These are phyloP conservation scores for Diplocarpon mali DNA, from an alignment of 2,329 filamentous ascomycete species.

Conservation along the genomic window DNA sequence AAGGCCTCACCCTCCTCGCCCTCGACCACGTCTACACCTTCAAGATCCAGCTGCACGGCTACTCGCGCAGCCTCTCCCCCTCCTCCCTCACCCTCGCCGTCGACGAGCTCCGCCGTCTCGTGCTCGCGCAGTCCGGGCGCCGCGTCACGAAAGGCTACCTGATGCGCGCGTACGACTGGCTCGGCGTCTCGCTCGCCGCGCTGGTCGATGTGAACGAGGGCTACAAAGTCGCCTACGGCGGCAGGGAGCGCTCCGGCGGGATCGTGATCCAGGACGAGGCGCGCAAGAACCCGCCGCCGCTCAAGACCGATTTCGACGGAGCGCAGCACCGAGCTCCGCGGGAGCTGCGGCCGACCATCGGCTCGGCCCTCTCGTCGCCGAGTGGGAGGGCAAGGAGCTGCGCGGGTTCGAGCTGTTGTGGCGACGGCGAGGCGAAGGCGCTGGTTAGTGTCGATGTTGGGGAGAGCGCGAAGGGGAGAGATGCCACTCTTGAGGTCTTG, in stretches of 20 bases:
- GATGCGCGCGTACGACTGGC: conserved; percentile 44
- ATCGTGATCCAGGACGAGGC: conserved; percentile 32
- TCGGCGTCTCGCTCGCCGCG: conserved; percentile 39
- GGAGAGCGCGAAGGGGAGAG: conserved; percentile 18
- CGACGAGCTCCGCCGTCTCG: conserved; percentile 49
- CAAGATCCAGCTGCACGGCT: conserved; percentile 47
- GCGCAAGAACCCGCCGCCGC: conserved; percentile 16
- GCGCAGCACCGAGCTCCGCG: conserved; percentile 3
- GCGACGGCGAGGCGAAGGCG: conserved; percentile 1
- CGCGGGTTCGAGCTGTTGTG: neutral
- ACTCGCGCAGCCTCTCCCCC: conserved; percentile 34
- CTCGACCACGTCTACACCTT: conserved; percentile 55
- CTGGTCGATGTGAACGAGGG: conserved; percentile 43
- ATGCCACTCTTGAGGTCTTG: conserved; percentile 8
- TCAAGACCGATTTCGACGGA: conserved; percentile 13
- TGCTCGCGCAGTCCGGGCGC: conserved; percentile 41
- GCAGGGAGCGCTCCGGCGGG: conserved; percentile 33
- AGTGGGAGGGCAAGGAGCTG: neutral
- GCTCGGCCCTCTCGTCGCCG: neutral
- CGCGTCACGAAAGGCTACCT: conserved; percentile 41
- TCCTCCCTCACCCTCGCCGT: conserved; percentile 46
- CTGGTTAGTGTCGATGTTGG: conserved; percentile 11
- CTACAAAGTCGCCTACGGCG: conserved; percentile 47
- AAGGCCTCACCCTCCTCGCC: conserved; percentile 47
- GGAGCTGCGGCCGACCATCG: neutral